Evolutionary conservation across 2,329 filamentous ascomycete species (phyloP).

Genomic region (Xylariaceae sp.): DNA sequence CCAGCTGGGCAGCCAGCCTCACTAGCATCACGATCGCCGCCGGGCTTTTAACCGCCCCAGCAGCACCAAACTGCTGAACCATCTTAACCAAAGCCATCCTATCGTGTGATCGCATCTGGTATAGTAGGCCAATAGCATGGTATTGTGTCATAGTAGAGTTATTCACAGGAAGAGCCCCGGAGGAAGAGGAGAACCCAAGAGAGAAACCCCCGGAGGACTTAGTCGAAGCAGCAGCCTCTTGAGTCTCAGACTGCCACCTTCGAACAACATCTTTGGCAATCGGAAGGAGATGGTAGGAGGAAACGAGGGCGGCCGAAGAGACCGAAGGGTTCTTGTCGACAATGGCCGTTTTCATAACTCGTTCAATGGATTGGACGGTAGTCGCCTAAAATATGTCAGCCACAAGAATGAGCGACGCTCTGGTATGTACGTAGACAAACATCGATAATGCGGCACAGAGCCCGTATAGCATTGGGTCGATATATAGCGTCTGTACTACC

Average conservation of each 20-base stretch:
- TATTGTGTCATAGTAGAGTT: conserved; percentile 99
- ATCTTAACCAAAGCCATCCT: conserved; percentile 99
- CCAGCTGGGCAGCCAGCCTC: conserved; percentile 87
- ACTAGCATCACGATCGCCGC: conserved; percentile 93
- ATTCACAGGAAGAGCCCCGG: conserved; percentile 77
- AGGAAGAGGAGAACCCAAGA: conserved; percentile 86
- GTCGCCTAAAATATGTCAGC: conserved; percentile 66
- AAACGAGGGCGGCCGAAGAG: conserved; percentile 92
- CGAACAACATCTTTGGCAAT: conserved; percentile 94
- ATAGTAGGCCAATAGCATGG: conserved; percentile 94
- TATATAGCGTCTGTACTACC: conserved; percentile 93
- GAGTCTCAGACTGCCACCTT: conserved; percentile 98
- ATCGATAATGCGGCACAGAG: conserved; percentile 95
- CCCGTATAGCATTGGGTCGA: conserved; percentile 93
- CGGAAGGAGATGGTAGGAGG: conserved; percentile 95
- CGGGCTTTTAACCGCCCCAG: conserved; percentile 93
- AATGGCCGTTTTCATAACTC: conserved; percentile 98
- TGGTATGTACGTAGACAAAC: conserved; percentile 55
- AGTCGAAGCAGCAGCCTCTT: conserved; percentile 88
- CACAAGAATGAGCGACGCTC: background rate
- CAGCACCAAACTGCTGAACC: conserved; percentile 97
- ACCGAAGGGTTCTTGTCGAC: conserved; percentile 99
- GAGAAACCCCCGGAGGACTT: conserved; percentile 92
- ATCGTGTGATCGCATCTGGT: conserved; percentile 97
- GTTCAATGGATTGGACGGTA: conserved; percentile 96